These are phyloP conservation scores for Microsporum canis DNA, from an alignment of 2,329 filamentous ascomycete species.

Conservation along the genomic window DNA sequence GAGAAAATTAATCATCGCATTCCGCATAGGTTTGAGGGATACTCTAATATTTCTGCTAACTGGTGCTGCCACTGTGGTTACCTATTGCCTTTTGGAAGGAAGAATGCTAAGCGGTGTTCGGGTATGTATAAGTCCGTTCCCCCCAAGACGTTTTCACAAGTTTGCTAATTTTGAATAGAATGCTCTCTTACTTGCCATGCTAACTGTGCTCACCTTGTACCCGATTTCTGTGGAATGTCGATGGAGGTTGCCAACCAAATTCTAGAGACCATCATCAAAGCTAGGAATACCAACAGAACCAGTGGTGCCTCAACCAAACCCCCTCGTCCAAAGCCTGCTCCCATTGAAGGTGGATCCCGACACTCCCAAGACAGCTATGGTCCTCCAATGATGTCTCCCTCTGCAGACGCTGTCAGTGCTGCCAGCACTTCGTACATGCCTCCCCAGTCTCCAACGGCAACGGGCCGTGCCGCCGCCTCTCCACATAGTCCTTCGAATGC, in stretches of 20 bases:
- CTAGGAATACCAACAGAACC: constrained; percentile 57
- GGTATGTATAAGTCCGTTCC: constrained; percentile 40
- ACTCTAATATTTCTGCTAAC: constrained; percentile 93
- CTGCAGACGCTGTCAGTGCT: constrained; percentile 33
- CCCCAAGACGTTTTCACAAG: neutral
- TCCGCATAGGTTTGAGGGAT: constrained; percentile 92
- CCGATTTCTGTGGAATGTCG: constrained; percentile 98
- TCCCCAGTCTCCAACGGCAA: constrained; percentile 36
- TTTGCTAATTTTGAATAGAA: constrained; percentile 43
- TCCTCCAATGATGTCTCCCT: constrained; percentile 27
- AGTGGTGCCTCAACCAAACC: constrained; percentile 52
- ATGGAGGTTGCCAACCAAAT: constrained; percentile 97
- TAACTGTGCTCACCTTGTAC: constrained; percentile 84
- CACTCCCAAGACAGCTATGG: constrained; percentile 28
- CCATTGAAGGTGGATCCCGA: constrained; percentile 26
- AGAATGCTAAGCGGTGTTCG: constrained; percentile 84
- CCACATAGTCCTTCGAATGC: constrained; percentile 41
- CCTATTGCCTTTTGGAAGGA: constrained; percentile 85
- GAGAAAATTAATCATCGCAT: constrained; percentile 99
- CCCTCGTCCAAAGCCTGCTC: constrained; percentile 44
- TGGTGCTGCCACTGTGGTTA: constrained; percentile 99
- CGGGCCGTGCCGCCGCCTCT: constrained; percentile 32
- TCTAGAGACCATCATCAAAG: constrained; percentile 68
- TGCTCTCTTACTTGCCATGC: constrained; percentile 86
- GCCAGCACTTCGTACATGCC: constrained; percentile 33